Conservation (phyloP, 208 protist species). For the Trypanosoma cruzi region DNA sequence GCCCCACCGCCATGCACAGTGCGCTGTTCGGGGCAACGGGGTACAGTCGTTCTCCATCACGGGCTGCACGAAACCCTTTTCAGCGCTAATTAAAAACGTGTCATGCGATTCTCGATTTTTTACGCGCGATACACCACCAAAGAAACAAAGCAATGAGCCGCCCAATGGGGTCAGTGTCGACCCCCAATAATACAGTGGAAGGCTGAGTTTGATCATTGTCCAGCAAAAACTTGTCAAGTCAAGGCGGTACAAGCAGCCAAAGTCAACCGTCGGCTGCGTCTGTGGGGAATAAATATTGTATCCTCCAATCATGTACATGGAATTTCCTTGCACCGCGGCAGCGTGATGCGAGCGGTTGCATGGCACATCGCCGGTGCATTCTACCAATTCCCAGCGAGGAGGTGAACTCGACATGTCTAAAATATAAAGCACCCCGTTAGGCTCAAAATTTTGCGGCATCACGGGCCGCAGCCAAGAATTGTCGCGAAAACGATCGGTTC, state of each 20-base stretch:
- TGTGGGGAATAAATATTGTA: slow-evolving; percentile 19
- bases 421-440: slow-evolving; percentile 1
- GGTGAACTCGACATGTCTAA: slow-evolving; percentile 12
- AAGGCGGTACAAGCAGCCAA: slow-evolving; percentile 14
- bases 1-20: slow-evolving; percentile 19
- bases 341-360: slow-evolving; percentile 20
- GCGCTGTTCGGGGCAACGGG: background rate
- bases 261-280: background rate
- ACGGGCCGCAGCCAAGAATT: slow-evolving; percentile 11
- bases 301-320: slow-evolving; percentile 29
- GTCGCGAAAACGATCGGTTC: slow-evolving; percentile 5
- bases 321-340: slow-evolving; percentile 8
- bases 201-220: background rate
- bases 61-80: slow-evolving; percentile 4
- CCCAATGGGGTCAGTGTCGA: slow-evolving; percentile 18
- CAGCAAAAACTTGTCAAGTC: slow-evolving; percentile 1
- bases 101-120: slow-evolving; percentile 14
- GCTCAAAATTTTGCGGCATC: background rate
- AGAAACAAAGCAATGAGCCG: slow-evolving; percentile 15
- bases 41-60: background rate
- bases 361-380: background rate
- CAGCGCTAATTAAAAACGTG: slow-evolving; percentile 9
- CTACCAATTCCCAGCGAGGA: slow-evolving; percentile 12
- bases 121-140: slow-evolving; percentile 18
- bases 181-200: slow-evolving; percentile 17